Percentiles rank a stretch among this genome's conserved stretches.
Conservation (phyloP, 1,284 basidiomycete species). For the Microbotryum silenes-acaulis region DNA sequence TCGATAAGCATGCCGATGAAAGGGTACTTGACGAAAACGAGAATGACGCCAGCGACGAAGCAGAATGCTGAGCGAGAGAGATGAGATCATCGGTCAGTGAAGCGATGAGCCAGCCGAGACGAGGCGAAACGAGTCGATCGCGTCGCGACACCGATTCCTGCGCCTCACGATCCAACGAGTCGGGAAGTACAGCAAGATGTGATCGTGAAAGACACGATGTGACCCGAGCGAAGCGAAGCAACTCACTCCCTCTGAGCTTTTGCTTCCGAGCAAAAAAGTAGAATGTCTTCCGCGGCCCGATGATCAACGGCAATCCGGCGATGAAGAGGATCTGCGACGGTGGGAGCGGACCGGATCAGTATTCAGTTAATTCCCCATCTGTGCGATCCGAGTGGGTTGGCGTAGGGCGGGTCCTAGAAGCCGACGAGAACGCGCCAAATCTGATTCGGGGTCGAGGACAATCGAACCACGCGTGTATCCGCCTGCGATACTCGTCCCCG, state of each 20-base stretch:
- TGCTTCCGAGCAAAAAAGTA: constrained; percentile 96
- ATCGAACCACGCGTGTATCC: too few relatives aligned
- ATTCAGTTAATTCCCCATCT: too few relatives aligned
- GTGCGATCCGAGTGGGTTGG: too few relatives aligned
- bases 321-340: constrained; percentile 73
- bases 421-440: too few relatives aligned
- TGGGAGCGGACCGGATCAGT: background rate
- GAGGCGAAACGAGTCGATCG: constrained; percentile 30
- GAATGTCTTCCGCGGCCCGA: constrained; percentile 75
- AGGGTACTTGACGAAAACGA: constrained; percentile 86
- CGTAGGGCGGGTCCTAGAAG: too few relatives aligned
- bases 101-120: background rate
- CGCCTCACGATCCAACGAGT: too few relatives aligned
- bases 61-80: constrained; percentile 49
- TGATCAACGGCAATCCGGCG: constrained; percentile 83
- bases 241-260: constrained; percentile 75
- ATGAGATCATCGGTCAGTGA: background rate
- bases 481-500: too few relatives aligned
- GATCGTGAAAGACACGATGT: too few relatives aligned
- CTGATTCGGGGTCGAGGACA: background rate
- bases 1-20: constrained; percentile 89
- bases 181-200: too few relatives aligned
- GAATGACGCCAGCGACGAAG: constrained; percentile 79
- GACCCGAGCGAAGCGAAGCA: constrained; percentile 7
- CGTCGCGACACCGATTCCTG: constrained; percentile 36